These are phyloP conservation scores for Nakazawaea wyomingensis DNA, from an alignment of 805 yeast species.

Conservation along the genomic window DNA sequence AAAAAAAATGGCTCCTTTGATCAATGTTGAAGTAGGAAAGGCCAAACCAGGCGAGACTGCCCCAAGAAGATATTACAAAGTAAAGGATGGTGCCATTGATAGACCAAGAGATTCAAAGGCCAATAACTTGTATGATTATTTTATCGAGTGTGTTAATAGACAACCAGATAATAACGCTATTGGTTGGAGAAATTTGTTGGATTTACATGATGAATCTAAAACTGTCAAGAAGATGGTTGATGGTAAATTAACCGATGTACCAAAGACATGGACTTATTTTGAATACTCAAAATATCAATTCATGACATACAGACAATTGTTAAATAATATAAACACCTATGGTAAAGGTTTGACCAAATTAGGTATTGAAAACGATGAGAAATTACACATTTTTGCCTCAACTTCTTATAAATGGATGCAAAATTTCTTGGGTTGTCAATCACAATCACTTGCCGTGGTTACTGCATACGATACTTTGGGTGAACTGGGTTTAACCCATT, in stretches of 20 bases:
- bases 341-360: slow-evolving; percentile 74
- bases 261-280: slow-evolving; percentile 84
- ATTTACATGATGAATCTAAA: slow-evolving; percentile 72
- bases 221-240: slow-evolving; percentile 68
- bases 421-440: slow-evolving; percentile 68
- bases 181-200: slow-evolving; percentile 76
- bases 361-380: slow-evolving; percentile 60
- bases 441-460: slow-evolving; percentile 80
- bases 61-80: slow-evolving; percentile 62
- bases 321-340: slow-evolving; percentile 39
- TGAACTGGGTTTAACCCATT: slow-evolving; percentile 80
- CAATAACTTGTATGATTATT: slow-evolving; percentile 64
- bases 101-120: slow-evolving; percentile 64
- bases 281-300: slow-evolving; percentile 72
- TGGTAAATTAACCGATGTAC: slow-evolving; percentile 66
- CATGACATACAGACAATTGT: slow-evolving; percentile 56
- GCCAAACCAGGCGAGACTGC: slow-evolving; percentile 77
- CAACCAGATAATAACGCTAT: slow-evolving; percentile 52
- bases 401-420: slow-evolving; percentile 92
- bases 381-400: slow-evolving; percentile 78
- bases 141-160: slow-evolving; percentile 54
- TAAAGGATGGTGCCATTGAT: slow-evolving; percentile 38
- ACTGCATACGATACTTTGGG: slow-evolving; percentile 97
- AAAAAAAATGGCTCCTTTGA: slow-evolving; percentile 28
- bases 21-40: slow-evolving; percentile 61